These are phyloP conservation scores for Fraxinus albicans DNA, from an alignment of 305 asterid genomes.

Conservation along the genomic window DNA sequence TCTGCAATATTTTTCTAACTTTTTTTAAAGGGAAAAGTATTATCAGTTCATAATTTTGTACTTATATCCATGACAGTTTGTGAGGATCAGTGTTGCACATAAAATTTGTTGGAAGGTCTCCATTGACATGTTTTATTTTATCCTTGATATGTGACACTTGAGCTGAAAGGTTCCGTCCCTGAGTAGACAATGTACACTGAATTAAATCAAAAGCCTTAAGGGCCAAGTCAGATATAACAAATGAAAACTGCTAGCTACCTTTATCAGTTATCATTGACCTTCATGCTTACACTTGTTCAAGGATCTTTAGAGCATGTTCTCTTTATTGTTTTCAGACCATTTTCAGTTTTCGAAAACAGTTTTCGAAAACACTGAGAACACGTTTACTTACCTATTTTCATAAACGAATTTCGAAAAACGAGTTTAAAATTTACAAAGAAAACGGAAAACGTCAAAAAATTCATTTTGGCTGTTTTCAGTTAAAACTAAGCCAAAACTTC, in stretches of 20 bases:
- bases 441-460: too few species aligned
- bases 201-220: conserved; percentile 33
- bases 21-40: background rate
- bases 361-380: too few species aligned
- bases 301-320: conserved; percentile 6
- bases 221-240: conserved; percentile 33
- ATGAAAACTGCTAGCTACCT: conserved; percentile 28
- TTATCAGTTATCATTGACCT: conserved; percentile 25
- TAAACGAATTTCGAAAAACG: too few species aligned
- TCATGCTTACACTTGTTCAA: conserved; percentile 24
- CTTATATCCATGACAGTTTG: background rate
- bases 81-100: background rate
- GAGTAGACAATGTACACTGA: conserved; percentile 24
- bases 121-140: background rate
- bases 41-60: background rate
- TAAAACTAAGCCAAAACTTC: too few species aligned
- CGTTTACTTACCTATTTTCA: too few species aligned
- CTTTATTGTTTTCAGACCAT: too few species aligned
- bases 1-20: background rate
- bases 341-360: too few species aligned
- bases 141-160: conserved; percentile 17
- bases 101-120: conserved; percentile 12
- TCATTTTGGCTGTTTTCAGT: too few species aligned
- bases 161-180: conserved; percentile 16
- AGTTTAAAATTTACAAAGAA: too few species aligned